These are phyloP conservation scores for Coelastrella sp. DNA, from an alignment of 139 green algal genomes.

Conservation along the genomic window DNA sequence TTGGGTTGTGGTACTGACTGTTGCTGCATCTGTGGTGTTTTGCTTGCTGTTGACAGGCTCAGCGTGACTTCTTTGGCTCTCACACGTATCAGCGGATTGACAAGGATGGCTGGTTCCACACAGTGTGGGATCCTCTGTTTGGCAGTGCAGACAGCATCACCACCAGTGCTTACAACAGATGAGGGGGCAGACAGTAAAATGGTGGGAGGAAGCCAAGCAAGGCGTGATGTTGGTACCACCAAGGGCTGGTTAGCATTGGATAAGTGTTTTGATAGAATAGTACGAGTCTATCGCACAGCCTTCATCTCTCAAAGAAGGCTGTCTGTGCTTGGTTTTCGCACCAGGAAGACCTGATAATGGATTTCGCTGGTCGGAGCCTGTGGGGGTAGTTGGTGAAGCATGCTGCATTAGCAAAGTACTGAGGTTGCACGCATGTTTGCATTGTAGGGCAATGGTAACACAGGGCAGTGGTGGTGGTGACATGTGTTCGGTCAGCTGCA, in stretches of 20 bases:
- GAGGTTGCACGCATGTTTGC: no score
- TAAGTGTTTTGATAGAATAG: background rate
- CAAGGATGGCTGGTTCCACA: constrained; percentile 92
- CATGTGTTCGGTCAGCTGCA: no score
- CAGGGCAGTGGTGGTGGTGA: no score
- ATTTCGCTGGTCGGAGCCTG: no score
- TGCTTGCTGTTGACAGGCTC: no score
- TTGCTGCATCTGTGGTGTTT: constrained; percentile 50
- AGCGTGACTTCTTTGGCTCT: constrained; percentile 98
- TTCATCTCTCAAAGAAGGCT: no score
- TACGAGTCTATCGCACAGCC: no score
- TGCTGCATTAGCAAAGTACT: no score
- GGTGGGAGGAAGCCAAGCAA: background rate
- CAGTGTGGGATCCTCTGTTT: constrained; percentile 87
- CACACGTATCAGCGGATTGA: constrained; percentile 97
- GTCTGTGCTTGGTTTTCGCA: no score
- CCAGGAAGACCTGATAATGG: no score
- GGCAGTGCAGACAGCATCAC: constrained; percentile 93
- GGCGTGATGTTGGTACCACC: background rate
- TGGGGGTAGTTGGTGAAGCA: no score
- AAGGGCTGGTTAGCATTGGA: background rate
- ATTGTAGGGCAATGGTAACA: no score
- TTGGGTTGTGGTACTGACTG: background rate
- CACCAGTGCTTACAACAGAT: constrained; percentile 85
- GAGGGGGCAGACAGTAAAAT: background rate